phyloP scores from a whole-genome alignment of 2,329 filamentous ascomycete species.

The Penicillium sp. region DNA sequence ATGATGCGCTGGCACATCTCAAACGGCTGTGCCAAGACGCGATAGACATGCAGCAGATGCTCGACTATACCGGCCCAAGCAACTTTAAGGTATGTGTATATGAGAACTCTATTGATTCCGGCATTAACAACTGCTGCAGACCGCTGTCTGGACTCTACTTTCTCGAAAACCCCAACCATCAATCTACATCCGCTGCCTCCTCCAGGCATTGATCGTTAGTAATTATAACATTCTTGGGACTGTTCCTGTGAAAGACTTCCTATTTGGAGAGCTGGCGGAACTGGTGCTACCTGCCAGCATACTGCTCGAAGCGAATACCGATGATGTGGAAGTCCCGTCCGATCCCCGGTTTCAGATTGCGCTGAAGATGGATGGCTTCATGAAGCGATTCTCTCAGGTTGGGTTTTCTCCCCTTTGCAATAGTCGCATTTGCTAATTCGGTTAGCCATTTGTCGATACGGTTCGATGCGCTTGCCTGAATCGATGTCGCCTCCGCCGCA shows the following conservation, averaged over 20 bases:
- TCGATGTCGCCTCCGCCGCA: conserved; percentile 81
- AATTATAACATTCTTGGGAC: conserved; percentile 69
- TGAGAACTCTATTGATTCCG: conserved; percentile 1
- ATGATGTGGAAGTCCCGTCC: conserved; percentile 71
- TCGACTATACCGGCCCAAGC: conserved; percentile 68
- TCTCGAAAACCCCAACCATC: conserved; percentile 79
- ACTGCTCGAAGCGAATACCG: conserved; percentile 72
- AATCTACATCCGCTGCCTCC: conserved; percentile 77
- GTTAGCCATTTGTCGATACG: conserved; percentile 77
- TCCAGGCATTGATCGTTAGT: conserved; percentile 75
- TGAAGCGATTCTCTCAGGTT: conserved; percentile 54
- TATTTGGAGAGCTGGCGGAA: conserved; percentile 79
- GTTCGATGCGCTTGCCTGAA: conserved; percentile 87
- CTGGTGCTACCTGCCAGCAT: conserved; percentile 71
- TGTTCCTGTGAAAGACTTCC: conserved; percentile 69
- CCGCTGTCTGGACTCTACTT: conserved; percentile 73
- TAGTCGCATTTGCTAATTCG: conserved; percentile 13
- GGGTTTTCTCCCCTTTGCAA: background rate
- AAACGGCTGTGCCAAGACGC: conserved; percentile 72
- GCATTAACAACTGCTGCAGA: conserved; percentile 47
- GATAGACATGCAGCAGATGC: conserved; percentile 65
- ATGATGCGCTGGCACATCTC: conserved; percentile 70
- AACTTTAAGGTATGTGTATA: conserved; percentile 62
- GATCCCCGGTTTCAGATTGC: conserved; percentile 75
- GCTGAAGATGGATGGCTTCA: conserved; percentile 70